Evolutionary conservation across 257 asterid species (phyloP), one percentile per base, ranked within the genome.

Genomic region (Haberlea rhodopensis): DNA sequence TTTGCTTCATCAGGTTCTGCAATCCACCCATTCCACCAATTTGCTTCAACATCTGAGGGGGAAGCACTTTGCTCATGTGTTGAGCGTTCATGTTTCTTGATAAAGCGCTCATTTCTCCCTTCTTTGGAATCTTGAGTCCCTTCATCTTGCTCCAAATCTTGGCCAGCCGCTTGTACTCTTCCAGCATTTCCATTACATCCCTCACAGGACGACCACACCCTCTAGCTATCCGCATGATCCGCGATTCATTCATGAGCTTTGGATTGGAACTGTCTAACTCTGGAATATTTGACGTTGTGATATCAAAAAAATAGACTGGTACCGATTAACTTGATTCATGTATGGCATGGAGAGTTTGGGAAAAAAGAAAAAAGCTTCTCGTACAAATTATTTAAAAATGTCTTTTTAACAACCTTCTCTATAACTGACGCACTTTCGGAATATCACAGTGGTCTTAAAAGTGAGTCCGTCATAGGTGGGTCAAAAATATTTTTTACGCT

Each of bases 71-170:
- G 79, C 99, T 82, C 95, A 94, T 90, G 80, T 88, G 95, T 57
- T 94, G 97, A 0, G 92, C 96, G 5, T 89, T 89, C 95, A 86
- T 83, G 69, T 87, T 94, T 66, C 90, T 76, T 1, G 95, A 84
- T 20, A 87, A 69, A 9, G 95, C 81, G 19, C 94, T 92, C 97
- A 92, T 92, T 19, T 85, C 91, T 73, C 98, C 98, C 71, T 88
- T 94, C 90, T 86, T 94, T 8, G 99, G 97, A 19, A 92, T 92
- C 86, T 87, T 92, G 5, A 91, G 91, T 3, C 98, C 98, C 81
- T 91, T 91, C 98, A 89, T 89, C 87, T 92, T 89, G 85, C 97
- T 84, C 87, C 95, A 92, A 31, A 87, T 75, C 88, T 92, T 89
- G 31, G 96, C 96, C 48, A 84, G 84, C 31, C 95, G 76, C 78